These are phyloP conservation scores for Penicillium sp. DNA, from an alignment of 2,329 filamentous ascomycete species.

Conservation along the genomic window DNA sequence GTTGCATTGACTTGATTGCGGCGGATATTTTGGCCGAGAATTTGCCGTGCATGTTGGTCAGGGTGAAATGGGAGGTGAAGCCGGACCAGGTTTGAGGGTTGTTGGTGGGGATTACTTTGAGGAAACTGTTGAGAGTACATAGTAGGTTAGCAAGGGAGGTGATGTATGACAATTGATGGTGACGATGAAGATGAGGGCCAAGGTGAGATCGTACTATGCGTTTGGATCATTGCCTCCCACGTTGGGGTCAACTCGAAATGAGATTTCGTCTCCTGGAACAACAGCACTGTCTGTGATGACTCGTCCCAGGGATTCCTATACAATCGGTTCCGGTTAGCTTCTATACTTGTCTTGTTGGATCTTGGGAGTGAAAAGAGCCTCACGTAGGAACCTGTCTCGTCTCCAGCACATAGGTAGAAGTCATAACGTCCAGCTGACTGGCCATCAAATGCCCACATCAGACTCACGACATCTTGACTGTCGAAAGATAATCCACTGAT, in stretches of 20 bases:
- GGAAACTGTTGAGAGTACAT: slow-evolving; percentile 54
- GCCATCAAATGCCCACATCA: slow-evolving; percentile 24
- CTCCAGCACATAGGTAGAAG: slow-evolving; percentile 65
- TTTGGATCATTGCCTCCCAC: slow-evolving; percentile 54
- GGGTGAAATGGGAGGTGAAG: slow-evolving; percentile 67
- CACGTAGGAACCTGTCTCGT: slow-evolving; percentile 57
- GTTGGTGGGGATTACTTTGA: slow-evolving; percentile 62
- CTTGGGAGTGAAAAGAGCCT: not conserved
- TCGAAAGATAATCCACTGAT: slow-evolving; percentile 54
- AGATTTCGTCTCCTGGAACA: slow-evolving; percentile 46
- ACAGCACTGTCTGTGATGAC: slow-evolving; percentile 46
- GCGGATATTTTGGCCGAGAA: slow-evolving; percentile 51
- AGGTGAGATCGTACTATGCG: slow-evolving; percentile 57
- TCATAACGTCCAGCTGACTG: slow-evolving; percentile 49
- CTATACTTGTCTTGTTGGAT: not conserved
- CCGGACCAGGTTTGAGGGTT: slow-evolving; percentile 54
- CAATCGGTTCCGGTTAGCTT: not conserved
- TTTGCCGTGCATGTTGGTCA: slow-evolving; percentile 65
- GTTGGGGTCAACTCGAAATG: slow-evolving; percentile 49
- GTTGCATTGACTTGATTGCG: slow-evolving; percentile 24
- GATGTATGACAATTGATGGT: not conserved
- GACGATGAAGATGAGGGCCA: no score
- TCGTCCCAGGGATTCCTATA: slow-evolving; percentile 46
- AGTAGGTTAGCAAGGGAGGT: not conserved
- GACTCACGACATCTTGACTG: slow-evolving; percentile 54